phyloP scores from a whole-genome alignment of 805 yeast species.

The Ascoidea asiatica region DNA sequence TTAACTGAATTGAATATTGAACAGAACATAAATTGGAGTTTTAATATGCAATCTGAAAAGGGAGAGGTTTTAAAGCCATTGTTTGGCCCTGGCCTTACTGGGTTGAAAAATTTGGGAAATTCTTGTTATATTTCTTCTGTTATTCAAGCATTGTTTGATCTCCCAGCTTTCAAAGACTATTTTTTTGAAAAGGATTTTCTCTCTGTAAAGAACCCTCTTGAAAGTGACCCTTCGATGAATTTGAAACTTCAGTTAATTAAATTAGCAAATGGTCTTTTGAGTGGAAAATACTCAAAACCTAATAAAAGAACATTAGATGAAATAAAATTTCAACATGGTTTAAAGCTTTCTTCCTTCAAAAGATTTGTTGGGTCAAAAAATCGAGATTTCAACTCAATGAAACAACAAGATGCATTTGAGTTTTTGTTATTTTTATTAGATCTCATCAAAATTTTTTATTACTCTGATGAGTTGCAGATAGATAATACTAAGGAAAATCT shows the following conservation, averaged over 20 bases:
- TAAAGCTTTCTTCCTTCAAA: constrained; percentile 68
- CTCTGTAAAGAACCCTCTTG: constrained; percentile 12
- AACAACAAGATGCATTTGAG: constrained; percentile 94
- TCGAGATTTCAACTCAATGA: constrained; percentile 70
- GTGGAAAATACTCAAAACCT: constrained; percentile 63
- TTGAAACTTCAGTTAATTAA: constrained; percentile 67
- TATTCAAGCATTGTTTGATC: constrained; percentile 52
- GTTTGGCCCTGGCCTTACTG: constrained; percentile 69
- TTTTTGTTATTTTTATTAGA: constrained; percentile 60
- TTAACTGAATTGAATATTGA: constrained; percentile 83
- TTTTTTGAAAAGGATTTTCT: constrained; percentile 17
- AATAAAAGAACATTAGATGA: constrained; percentile 23
- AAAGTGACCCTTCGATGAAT: constrained; percentile 45
- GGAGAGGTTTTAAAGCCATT: constrained; percentile 56
- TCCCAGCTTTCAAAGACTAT: constrained; percentile 26
- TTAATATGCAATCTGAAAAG: constrained; percentile 57
- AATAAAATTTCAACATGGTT: constrained; percentile 54
- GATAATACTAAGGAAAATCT: constrained; percentile 22
- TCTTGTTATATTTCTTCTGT: constrained; percentile 84
- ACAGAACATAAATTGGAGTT: constrained; percentile 90
- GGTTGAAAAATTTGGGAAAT: constrained; percentile 82
- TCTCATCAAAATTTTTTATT: constrained; percentile 37
- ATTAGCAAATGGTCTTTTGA: constrained; percentile 61
- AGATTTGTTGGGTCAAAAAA: constrained; percentile 65
- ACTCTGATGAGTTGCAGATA: constrained; percentile 13